These are phyloP conservation scores for Trebouxia gelatinosa DNA, from an alignment of 163 green algal genomes.

Conservation along the genomic window DNA sequence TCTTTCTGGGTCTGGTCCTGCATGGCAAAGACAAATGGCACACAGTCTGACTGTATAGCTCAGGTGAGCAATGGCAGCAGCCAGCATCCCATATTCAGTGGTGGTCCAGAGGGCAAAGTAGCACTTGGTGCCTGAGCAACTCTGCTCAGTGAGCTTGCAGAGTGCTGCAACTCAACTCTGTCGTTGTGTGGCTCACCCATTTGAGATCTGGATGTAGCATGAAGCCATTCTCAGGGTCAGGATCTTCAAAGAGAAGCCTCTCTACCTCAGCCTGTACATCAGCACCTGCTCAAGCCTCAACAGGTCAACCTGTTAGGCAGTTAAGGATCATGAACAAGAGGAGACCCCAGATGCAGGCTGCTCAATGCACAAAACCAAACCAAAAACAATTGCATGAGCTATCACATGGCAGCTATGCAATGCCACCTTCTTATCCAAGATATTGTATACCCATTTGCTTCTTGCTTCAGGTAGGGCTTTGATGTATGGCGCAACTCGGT, in stretches of 20 bases:
- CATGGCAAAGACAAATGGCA: too few species aligned
- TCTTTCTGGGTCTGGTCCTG: conserved; percentile 48
- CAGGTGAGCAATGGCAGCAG: too few species aligned
- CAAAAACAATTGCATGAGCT: neutral
- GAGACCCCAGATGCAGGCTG: too few species aligned
- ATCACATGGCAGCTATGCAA: neutral
- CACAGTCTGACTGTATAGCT: neutral
- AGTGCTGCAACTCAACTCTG: neutral
- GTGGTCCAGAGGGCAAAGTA: too few species aligned
- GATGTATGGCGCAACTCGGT: conserved; percentile 45
- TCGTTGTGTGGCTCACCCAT: conserved; percentile 45
- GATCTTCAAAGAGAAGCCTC: conserved; percentile 55
- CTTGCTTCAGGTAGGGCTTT: conserved; percentile 32
- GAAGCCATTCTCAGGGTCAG: conserved; percentile 46
- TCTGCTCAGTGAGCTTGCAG: neutral
- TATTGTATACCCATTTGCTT: conserved; percentile 56
- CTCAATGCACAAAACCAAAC: too few species aligned
- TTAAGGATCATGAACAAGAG: neutral
- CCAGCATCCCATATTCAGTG: too few species aligned
- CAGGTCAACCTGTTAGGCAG: neutral
- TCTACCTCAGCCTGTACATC: conserved; percentile 51
- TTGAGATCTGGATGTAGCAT: conserved; percentile 62
- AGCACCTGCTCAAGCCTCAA: neutral
- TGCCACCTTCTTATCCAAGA: conserved; percentile 51
- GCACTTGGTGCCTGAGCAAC: too few species aligned